Evolutionary conservation across 2,329 filamentous ascomycete species (phyloP).

Genomic region (Sclerotiophoma versabilis): DNA sequence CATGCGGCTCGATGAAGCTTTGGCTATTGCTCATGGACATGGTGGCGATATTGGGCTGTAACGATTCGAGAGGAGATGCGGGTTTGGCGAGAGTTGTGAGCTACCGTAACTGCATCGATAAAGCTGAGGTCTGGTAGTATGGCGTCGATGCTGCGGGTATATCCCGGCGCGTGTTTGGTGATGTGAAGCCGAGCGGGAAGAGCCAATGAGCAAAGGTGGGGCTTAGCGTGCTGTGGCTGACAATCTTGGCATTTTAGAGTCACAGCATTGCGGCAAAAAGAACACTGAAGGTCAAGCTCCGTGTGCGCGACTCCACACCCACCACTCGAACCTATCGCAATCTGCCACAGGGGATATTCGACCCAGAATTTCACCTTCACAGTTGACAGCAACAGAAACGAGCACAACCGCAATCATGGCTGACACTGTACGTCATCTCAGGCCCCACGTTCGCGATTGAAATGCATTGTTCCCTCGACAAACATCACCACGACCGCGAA

Average conservation of each 20-base stretch:
- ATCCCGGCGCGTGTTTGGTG: slow-evolving; percentile 24
- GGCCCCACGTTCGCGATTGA: slow-evolving; percentile 35
- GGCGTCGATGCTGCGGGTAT: slow-evolving; percentile 16
- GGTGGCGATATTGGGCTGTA: slow-evolving; percentile 8
- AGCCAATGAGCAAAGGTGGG: slow-evolving; percentile 39
- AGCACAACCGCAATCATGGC: slow-evolving; percentile 59
- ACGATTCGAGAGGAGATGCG: background rate
- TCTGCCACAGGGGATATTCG: slow-evolving; percentile 1
- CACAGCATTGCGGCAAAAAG: slow-evolving; percentile 27
- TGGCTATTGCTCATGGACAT: slow-evolving; percentile 49
- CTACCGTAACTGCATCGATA: slow-evolving; percentile 34
- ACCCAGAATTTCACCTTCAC: slow-evolving; percentile 6
- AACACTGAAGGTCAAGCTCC: slow-evolving; percentile 18
- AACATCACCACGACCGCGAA: background rate
- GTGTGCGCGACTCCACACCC: slow-evolving; percentile 16
- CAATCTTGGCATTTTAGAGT: slow-evolving; percentile 20
- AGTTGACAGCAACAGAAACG: slow-evolving; percentile 6
- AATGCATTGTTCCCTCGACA: slow-evolving; percentile 22
- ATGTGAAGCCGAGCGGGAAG: slow-evolving; percentile 20
- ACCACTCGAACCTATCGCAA: slow-evolving; percentile 12
- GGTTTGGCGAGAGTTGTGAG: slow-evolving; percentile 3
- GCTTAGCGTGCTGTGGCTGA: slow-evolving; percentile 28
- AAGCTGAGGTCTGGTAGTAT: slow-evolving; percentile 2
- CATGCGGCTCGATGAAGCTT: slow-evolving; percentile 46
- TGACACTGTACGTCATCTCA: slow-evolving; percentile 50